Evolutionary conservation across 2,329 filamentous ascomycete genomes (phyloP), one percentile per base, ranked within the genome.

Genomic region (Aspergillus jensenii): DNA sequence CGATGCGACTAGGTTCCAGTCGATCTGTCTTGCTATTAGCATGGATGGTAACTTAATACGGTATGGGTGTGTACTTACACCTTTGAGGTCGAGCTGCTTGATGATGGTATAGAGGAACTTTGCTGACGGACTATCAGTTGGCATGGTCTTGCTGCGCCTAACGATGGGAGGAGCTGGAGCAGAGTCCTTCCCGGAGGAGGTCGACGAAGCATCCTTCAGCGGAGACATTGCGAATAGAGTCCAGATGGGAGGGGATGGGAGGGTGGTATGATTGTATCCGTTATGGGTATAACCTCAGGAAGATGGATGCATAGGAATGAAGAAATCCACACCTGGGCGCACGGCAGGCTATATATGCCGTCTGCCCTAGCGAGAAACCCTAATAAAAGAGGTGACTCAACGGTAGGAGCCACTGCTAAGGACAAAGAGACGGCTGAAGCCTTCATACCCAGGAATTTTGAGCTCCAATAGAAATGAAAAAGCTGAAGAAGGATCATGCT

Each of bases 41-140:
- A 63, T 62, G 52, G 35, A 35, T 41, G 7, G 1, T 39, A 50
- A 61, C 61, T 15, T 8, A n/a, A 11, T 2, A n/a, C 5, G 3
- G 4, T 11, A 15, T 11, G 14, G 7, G 17, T 8, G 17, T 7
- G 7, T n/a, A 62, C 76, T 61, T 67, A 82, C 81, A 47, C 76
- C 74, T 69, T 81, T 82, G 33, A 84, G 68, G 61, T 82, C 81
- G 50, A 84, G 72, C 63, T 84, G 82, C 61, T 81, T 83, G 62
- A 84, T 71, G 52, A 84, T 84, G 21, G 79, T 76, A 66, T 82
- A 84, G n/a, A 83, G 73, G 58, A 84, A 82, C 40, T 78, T 79
- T 35, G 76, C 75, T 17, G 78, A 82, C 49, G 79, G 76, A 52
- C 72, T 77, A 60, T 84, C 82, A 6, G 75, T 79, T 27, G 79